Conservation (phyloP, 73 alveolate species). For the Paramecium caudatum region DNA sequence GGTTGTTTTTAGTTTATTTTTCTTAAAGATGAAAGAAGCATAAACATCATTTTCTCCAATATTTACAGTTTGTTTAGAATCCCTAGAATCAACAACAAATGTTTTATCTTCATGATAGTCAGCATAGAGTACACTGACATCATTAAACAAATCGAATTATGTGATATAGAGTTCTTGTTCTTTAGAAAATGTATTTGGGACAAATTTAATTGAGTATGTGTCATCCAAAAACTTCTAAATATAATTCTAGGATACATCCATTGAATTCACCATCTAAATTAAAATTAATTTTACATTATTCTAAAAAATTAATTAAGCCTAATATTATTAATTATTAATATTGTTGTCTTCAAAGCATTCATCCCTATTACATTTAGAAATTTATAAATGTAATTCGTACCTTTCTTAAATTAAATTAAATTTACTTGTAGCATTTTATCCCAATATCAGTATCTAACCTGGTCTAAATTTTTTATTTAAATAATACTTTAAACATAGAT, state of each 20-base stretch:
- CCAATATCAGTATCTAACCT: neutral
- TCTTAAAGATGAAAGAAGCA: constrained; percentile 17
- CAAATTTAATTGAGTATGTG: constrained; percentile 9
- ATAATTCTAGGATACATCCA: neutral
- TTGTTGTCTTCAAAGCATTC: neutral
- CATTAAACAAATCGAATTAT: constrained; percentile 4
- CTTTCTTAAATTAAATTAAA: neutral
- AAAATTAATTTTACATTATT: neutral
- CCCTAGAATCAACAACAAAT: constrained; percentile 2
- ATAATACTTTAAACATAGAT: constrained; percentile 28
- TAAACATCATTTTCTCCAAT: neutral
- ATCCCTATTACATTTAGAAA: constrained; percentile 1
- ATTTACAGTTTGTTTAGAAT: constrained; percentile 4
- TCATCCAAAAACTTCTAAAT: constrained; percentile 3
- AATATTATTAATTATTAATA: neutral
- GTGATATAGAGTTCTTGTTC: constrained; percentile 3
- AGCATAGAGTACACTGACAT: neutral
- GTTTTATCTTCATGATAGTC: neutral
- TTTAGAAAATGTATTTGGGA: constrained; percentile 21
- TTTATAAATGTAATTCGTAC: constrained; percentile 9
- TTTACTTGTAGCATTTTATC: constrained; percentile 19
- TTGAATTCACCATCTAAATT: constrained; percentile 3
- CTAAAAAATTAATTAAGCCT: neutral
- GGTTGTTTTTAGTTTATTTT: neutral
- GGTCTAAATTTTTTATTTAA: neutral